Evolutionary conservation across 148 eudicot genomes (phyloP), one percentile per base, ranked within the genome.

Genomic region (Rhododendron vialii): DNA sequence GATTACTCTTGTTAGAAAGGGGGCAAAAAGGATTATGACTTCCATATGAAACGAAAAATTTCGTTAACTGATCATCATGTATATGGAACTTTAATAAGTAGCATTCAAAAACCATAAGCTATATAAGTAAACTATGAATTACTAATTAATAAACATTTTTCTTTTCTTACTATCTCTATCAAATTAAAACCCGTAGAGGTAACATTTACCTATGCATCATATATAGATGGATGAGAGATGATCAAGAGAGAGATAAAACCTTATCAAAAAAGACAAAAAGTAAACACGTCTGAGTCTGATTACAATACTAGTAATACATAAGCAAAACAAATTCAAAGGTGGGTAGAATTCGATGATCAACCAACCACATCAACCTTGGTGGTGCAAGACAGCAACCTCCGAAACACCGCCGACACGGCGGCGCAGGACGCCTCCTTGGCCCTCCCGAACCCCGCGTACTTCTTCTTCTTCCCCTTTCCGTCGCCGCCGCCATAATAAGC

Each of bases 311-410:
- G 10, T 47, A 47, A 47, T 47, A 59, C 65, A 78, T n/a, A 24
- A 4, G n/a, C 43, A 24, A 82, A 59, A 33, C 7, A 69, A 69
- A 67, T 28, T 11, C 3, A 28, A 51, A 50, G 35, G 36, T 47
- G 9, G 22, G 11, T n/a, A 53, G 2, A 10, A 5, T 41, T 24
- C 2, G 2, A 15, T 28, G 12, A 84, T 87, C 57, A 89, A 69
- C 82, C 85, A 80, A 74, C 89, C 75, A 90, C 90, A 83, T 90
- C 90, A 76, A 88, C 82, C 86, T 90, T 85, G 33, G 89, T 85
- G 48, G 90, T 88, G 88, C 92, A 90, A 9, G 87, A 88, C 13
- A 90, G 82, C 88, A 90, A 43, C 89, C 86, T 53, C 88, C 92
- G 88, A 74, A 90, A 90, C 50, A 90, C 41, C 18, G 86, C 80